Percentiles rank a stretch among this genome's conserved stretches.
Evolutionary conservation across 352 stramenopile genomes (phyloP).

Genomic region (Aphanomyces euteiches): DNA sequence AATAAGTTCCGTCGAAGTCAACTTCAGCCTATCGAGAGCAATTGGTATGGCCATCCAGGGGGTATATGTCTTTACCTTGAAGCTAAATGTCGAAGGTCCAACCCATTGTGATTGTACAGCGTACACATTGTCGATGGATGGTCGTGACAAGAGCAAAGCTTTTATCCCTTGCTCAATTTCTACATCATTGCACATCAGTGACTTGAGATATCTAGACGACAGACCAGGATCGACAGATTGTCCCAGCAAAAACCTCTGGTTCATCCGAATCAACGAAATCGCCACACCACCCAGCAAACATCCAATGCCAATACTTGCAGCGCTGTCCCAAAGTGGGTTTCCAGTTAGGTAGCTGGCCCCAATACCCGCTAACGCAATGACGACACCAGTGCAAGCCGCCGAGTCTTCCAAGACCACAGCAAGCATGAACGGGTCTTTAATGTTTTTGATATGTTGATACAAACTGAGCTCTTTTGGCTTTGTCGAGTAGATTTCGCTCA

Average conservation of each 20-base stretch:
- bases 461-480: slow-evolving; percentile 73
- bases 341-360: slow-evolving; percentile 87
- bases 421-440: slow-evolving; percentile 96
- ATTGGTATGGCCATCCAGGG: not conserved
- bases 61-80: slow-evolving; percentile 73
- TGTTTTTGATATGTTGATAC: slow-evolving; percentile 59
- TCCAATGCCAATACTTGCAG: slow-evolving; percentile 95
- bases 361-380: slow-evolving; percentile 95
- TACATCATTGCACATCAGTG: slow-evolving; percentile 32
- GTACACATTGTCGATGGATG: slow-evolving; percentile 93
- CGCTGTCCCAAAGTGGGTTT: slow-evolving; percentile 93
- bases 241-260: slow-evolving; percentile 95
- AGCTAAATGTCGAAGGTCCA: slow-evolving; percentile 96
- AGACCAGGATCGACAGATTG: slow-evolving; percentile 91
- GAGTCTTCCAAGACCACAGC: slow-evolving; percentile 96
- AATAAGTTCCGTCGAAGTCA: slow-evolving; percentile 98
- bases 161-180: slow-evolving; percentile 86
- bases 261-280: slow-evolving; percentile 91
- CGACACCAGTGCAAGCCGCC: slow-evolving; percentile 93
- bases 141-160: slow-evolving; percentile 67
- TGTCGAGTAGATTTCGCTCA: slow-evolving; percentile 76
- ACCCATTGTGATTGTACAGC: slow-evolving; percentile 97
- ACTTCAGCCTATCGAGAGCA: slow-evolving; percentile 85
- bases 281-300: slow-evolving; percentile 91
- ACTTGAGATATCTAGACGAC: slow-evolving; percentile 30